Evolutionary conservation across 2,329 filamentous ascomycete species (phyloP), one percentile per base, ranked within the genome.

Genomic region (Lachnellula suecica): DNA sequence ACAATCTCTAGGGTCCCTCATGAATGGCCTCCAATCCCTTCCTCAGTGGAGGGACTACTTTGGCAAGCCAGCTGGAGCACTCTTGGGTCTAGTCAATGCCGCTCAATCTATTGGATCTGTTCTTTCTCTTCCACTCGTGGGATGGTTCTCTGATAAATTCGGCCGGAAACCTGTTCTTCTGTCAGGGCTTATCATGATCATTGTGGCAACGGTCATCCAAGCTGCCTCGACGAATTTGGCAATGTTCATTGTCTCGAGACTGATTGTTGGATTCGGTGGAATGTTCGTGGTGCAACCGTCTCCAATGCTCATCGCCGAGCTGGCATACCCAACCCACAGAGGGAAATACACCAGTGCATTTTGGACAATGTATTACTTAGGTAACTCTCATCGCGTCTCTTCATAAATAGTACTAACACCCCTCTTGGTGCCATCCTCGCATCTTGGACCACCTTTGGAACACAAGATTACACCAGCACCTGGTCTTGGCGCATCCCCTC

Each of bases 381-480:
- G 43, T 45, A 45, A 45, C 24, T 19, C 15, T 2, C 11, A 17
- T 27, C 6, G 7, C 40, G 4, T 43, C 3, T 15, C 22, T 4
- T 19, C 11, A 20, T 19, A 22, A 31, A 24, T 13, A 19, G 11
- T 31, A 10, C 25, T 23, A 22, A 45, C 25, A 20, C n/a, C 8
- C 15, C 4, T 10, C 4, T 11, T 42, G 71, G 72, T 19, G 63
- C 68, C 5, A 72, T 75, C 52, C 63, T 74, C 22, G 70, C 70
- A 13, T 69, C 70, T n/a, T 74, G 73, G 72, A 60, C 65, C 2
- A 72, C 71, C 9, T 74, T 68, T 49, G 72, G 72, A 42, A 74
- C 53, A n/a, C 25, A 42, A 23, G 44, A 49, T 22, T 46, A 44
- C 37, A 15, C n/a, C 4, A 40, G 25, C 23, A n/a, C 9, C 4